Base-by-base conservation (phyloP, 2,329 filamentous ascomycete species). In the Chlorencoelia australis region DNA sequence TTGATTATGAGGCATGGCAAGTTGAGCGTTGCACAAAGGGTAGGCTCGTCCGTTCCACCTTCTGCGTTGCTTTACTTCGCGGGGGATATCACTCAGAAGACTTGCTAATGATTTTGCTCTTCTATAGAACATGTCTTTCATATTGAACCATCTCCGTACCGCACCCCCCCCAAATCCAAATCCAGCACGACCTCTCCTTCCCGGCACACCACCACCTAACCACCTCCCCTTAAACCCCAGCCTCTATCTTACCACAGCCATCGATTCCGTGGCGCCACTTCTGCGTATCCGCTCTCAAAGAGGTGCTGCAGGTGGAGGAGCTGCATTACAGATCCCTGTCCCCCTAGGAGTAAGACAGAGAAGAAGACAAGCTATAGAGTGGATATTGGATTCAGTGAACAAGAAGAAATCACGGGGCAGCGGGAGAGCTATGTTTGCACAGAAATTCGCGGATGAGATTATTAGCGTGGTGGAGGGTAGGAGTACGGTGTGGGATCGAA, bases 1-100 rank as follows among this genome's bases (percentile, higher is more conserved):
- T 68, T 94, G 49, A 63, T 98, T 45, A 98, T 96, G 89, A 69
- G 70, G 51, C 75, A 96, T 61, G 91, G 91, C 50, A 93, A 95
- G 67, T 75, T 94, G 58, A 82, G 81, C 55, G 72, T 75, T 59
- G 91, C 91, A n/a, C 86, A 98, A 61, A 77, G 79, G 66, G 87
- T 94, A 69, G 42, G 47, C 40, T 43, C 41, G 32, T 44, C 42
- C 39, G 37, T 40, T 37, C 46, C 39, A 40, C 30, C 20, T 42
- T 46, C 26, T 47, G 41, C 41, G 35, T 30, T 35, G 33, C 31
- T 33, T 35, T 42, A 30, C 38, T 35, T 27, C 44, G 41, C 49
- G 49, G 46, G 39, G 11, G 36, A 10, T 16, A 17, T 30, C 27
- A 14, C 26, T 30, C 30, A 31, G 16, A 5, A 19, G 3, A 29